Evolutionary conservation across 2,329 filamentous ascomycete species (phyloP).

Genomic region (Colletotrichum coccodes): DNA sequence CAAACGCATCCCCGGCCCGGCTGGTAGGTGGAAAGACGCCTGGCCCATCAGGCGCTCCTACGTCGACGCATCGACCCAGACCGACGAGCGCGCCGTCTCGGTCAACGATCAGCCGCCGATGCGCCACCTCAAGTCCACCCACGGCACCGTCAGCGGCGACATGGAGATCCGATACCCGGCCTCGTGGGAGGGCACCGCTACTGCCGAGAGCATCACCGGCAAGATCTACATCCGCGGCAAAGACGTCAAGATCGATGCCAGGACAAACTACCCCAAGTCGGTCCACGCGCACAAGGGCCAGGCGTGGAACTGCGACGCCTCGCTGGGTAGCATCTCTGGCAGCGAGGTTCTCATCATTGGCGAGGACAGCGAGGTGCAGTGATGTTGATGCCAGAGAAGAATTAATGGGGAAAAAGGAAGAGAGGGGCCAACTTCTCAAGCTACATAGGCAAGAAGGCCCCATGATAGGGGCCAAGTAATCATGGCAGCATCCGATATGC

Average conservation of each 20-base stretch:
- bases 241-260: constrained; percentile 51
- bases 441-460: no score
- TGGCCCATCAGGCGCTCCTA: not conserved
- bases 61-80: not conserved
- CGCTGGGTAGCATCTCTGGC: constrained; percentile 14
- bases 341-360: constrained; percentile 2
- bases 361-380: not conserved
- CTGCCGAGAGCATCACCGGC: constrained; percentile 52
- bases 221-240: constrained; percentile 51
- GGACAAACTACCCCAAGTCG: constrained; percentile 46
- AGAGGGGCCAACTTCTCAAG: no score
- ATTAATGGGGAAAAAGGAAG: no score
- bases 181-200: constrained; percentile 60
- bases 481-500: not conserved
- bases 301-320: not conserved
- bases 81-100: not conserved
- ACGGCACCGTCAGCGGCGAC: constrained; percentile 56
- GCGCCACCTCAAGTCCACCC: constrained; percentile 49
- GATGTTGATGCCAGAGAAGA: no score
- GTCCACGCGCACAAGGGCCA: constrained; percentile 42
- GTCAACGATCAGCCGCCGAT: constrained; percentile 37
- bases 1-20: constrained; percentile 29
- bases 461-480: not conserved
- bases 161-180: constrained; percentile 56
- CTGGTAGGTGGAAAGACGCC: constrained; percentile 4